Percentiles rank a stretch among this genome's conserved stretches.
phyloP scores from a whole-genome alignment of 2,329 filamentous ascomycete species.

The Cercospora sp. region DNA sequence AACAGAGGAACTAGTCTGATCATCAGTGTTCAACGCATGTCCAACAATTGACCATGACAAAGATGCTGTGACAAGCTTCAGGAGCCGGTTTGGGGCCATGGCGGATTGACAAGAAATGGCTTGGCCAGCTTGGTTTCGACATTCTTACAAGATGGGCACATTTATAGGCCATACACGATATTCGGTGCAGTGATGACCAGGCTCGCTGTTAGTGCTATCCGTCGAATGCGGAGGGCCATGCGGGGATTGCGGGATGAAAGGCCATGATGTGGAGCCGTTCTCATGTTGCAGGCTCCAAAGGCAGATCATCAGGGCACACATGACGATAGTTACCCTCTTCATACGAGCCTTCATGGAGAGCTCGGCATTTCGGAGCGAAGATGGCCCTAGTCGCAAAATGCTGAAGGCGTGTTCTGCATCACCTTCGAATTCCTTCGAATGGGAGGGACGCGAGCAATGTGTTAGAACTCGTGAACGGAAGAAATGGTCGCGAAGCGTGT shows the following conservation, averaged over 20 bases:
- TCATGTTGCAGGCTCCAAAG: background rate
- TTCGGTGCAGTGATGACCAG: background rate
- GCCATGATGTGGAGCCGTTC: background rate
- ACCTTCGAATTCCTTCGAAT: background rate
- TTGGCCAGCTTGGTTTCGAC: background rate
- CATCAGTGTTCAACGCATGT: slow-evolving; percentile 20
- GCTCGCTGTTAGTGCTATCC: background rate
- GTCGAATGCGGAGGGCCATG: background rate
- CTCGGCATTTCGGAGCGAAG: background rate
- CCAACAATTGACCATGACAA: background rate
- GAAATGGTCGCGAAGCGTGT: background rate
- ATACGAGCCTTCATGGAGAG: background rate
- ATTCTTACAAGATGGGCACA: background rate
- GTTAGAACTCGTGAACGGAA: background rate
- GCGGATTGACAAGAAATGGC: background rate
- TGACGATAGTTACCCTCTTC: background rate
- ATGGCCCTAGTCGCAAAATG: background rate
- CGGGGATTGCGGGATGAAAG: background rate
- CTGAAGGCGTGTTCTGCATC: background rate
- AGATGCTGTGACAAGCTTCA: slow-evolving; percentile 2
- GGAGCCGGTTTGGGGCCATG: background rate
- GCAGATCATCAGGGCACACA: background rate
- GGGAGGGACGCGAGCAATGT: background rate
- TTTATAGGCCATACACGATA: background rate
- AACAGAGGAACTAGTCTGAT: slow-evolving; percentile 28